A percentile compares a stretch with the other conserved stretches of the same genome.
Conservation (phyloP, 1,139 yeast genomes). For the Debaryomyces singareniensis region DNA sequence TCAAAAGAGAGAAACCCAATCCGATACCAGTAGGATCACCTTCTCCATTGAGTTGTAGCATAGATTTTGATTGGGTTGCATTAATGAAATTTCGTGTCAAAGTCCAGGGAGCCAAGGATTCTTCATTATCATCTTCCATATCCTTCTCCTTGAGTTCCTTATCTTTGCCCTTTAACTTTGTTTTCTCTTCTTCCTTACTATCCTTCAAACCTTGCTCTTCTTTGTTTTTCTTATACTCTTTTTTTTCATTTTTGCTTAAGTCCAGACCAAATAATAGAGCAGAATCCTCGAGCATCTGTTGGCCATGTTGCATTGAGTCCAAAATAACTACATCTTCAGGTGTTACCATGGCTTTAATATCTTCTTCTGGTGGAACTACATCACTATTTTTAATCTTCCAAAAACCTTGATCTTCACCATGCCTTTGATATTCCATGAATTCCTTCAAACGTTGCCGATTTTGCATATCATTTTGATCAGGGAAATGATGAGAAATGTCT, state of each 20-base stretch:
- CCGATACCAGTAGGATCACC: slow-evolving; percentile 96
- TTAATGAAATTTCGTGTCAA: slow-evolving; percentile 81
- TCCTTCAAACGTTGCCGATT: slow-evolving; percentile 92
- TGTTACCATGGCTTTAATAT: slow-evolving; percentile 74
- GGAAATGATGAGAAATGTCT: slow-evolving; percentile 89
- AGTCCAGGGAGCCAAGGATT: slow-evolving; percentile 92
- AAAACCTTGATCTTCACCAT: slow-evolving; percentile 90
- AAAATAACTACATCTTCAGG: slow-evolving; percentile 89
- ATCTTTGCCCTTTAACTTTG: slow-evolving; percentile 16
- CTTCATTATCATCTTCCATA: slow-evolving; percentile 52
- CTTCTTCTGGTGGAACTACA: slow-evolving; percentile 70
- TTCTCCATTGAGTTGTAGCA: slow-evolving; percentile 93
- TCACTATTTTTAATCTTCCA: slow-evolving; percentile 82
- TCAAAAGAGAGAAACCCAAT: slow-evolving; percentile 80
- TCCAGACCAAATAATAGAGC: slow-evolving; percentile 45
- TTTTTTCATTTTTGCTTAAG: slow-evolving; percentile 14
- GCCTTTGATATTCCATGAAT: slow-evolving; percentile 95
- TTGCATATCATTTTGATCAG: slow-evolving; percentile 97
- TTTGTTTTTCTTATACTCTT: slow-evolving; percentile 13
- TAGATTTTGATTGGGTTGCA: slow-evolving; percentile 94
- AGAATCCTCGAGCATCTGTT: slow-evolving; percentile 72
- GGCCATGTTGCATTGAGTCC: slow-evolving; percentile 93
- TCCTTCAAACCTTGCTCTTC: slow-evolving; percentile 9
- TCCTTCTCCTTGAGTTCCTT: slow-evolving; percentile 27
- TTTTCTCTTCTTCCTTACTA: slow-evolving; percentile 17